Evolutionary conservation across 805 yeast genomes (phyloP), one percentile per base, ranked within the genome.

Genomic region (Clavispora fructus): DNA sequence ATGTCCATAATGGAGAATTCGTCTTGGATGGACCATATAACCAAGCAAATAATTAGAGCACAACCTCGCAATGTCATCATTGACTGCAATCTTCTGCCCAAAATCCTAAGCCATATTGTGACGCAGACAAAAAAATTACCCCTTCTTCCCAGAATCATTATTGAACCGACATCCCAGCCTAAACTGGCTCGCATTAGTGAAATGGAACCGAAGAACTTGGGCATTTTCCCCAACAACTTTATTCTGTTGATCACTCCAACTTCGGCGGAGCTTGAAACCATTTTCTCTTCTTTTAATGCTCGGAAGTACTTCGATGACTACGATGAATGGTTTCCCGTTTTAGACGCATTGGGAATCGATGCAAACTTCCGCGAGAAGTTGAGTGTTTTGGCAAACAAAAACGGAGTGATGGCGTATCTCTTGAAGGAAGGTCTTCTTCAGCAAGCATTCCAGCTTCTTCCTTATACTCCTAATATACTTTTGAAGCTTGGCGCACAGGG

Each of bases 141-240:
- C 1, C 44, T 44, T 27, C 57, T 50, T 33, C 63, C 68, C 10
- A 63, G 59, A 9, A 69, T 75, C 2, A 67, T 85, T 1, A 71
- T 83, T 48, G 97, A 89, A 53, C 96, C 97, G 4, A 89, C 96
- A 0, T 83, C 94, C 1, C 71, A 68, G 1, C 72, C 79, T 3
- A 89, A 88, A 58, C 77, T 91, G 2, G 61, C 62, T 0, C 69
- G 73, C 46, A 53, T 85, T 3, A 73, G 79, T 0, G 27, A 60
- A 27, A 43, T 73, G 4, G 50, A 63, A n/a, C 43, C 56, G 6
- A 41, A 45, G 1, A 52, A 55, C 2, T 54, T 77, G 3, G 52
- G 56, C 2, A 74, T 75, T 7, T 82, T 65, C 52, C 88, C 89
- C 0, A 50, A 77, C 35, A 67, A 75, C 42, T 42, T 54, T 33